Evolutionary conservation across 2,329 filamentous ascomycete species (phyloP), one percentile per base, ranked within the genome.

Genomic region (Diaporthe humulicola): DNA sequence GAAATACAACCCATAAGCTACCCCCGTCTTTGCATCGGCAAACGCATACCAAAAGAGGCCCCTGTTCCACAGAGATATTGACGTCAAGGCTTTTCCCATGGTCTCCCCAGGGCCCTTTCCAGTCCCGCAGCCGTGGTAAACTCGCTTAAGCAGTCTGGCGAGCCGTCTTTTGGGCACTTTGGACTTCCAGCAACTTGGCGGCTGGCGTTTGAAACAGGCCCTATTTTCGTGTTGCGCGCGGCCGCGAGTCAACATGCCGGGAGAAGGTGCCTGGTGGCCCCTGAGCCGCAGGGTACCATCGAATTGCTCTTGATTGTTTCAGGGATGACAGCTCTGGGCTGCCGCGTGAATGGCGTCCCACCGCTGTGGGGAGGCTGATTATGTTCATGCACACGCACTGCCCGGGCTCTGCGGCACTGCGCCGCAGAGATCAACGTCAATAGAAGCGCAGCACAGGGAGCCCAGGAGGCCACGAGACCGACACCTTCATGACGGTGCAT

Each of bases 241-340:
- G 1, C 33, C 69, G 67, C 73, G 73, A 74, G 52, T 74, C 73
- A 74, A 42, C 64, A 69, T 69, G 64, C 64, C 33, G 30, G 64
- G 48, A 22, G 64, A 2, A 28, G 19, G 17, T 52, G 45, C 64
- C 64, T 69, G 64, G 33, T 40, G 45, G 64, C 64, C 64, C 64
- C 64, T 69, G 64, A 69, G 48, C 64, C 64, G 64, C 64, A 69
- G 64, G 64, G 64, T 69, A 69, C 45, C 48, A 38, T 52, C 14
- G 48, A 54, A 54, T 40, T 69, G 64, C 30, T 69, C 64, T 69
- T 54, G 33, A 54, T 69, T 54, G 48, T 54, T 40, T 54, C 64
- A 69, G 64, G 64, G 64, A 69, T 69, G n/a, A 69, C 48, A 69
- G 64, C 64, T 69, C 45, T 69, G 33, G 48, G 64, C 64, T 52